Percentiles rank a stretch among this genome's conserved stretches.
These are phyloP conservation scores for Verticillium albo-atrum DNA, from an alignment of 2,329 filamentous ascomycete genomes.

Conservation along the genomic window DNA sequence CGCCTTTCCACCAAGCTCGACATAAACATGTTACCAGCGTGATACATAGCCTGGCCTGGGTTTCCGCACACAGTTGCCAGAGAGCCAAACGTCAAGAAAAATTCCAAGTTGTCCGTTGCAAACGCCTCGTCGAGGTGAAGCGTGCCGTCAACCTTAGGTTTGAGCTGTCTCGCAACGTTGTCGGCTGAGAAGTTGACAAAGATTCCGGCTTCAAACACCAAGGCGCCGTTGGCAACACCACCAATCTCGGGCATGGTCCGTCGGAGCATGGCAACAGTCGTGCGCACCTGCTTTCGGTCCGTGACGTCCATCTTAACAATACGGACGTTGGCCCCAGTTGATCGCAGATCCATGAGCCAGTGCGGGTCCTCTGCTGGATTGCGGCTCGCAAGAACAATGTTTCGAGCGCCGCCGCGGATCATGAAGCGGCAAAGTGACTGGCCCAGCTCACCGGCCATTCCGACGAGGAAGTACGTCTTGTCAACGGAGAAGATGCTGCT, in stretches of 20 bases:
- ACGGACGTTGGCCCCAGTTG: neutral
- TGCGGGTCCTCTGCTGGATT: constrained; percentile 21
- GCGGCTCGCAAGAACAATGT: constrained; percentile 31
- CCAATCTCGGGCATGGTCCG: constrained; percentile 24
- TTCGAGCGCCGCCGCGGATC: constrained; percentile 25
- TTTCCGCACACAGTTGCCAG: constrained; percentile 21
- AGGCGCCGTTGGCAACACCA: constrained; percentile 39
- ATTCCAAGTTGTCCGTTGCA: constrained; percentile 23
- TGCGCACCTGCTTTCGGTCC: neutral
- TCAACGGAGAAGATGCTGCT: constrained; percentile 11
- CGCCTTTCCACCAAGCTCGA: constrained; percentile 29
- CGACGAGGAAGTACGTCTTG: constrained; percentile 27
- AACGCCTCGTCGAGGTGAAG: constrained; percentile 25
- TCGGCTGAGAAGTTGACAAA: constrained; percentile 13
- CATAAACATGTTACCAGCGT: constrained; percentile 40
- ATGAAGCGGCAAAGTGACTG: constrained; percentile 31
- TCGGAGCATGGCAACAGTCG: neutral
- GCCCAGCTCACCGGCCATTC: constrained; percentile 26
- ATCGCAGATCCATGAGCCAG: neutral
- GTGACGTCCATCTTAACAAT: neutral
- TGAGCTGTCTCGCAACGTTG: constrained; percentile 11
- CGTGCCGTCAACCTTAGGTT: constrained; percentile 29
- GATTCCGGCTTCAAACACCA: constrained; percentile 30
- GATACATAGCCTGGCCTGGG: constrained; percentile 37
- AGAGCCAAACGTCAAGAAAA: constrained; percentile 32